phyloP scores from a whole-genome alignment of 2,329 filamentous ascomycete species.

The Dothideomycetes sp. region DNA sequence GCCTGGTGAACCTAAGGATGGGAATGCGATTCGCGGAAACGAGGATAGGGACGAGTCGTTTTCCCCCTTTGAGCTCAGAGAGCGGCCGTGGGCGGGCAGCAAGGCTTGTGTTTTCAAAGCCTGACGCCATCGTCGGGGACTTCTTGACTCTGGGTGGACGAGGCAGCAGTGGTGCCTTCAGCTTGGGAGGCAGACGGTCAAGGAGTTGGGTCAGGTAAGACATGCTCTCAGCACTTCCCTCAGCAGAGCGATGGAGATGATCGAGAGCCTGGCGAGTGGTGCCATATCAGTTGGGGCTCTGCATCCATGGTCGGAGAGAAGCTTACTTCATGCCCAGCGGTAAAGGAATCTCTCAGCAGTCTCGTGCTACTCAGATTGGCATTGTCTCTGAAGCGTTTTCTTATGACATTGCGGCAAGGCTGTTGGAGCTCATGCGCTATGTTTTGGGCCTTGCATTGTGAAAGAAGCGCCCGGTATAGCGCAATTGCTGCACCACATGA shows the following conservation, averaged over 20 bases:
- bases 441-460: conserved; percentile 27
- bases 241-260: conserved; percentile 18
- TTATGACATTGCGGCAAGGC: conserved; percentile 48
- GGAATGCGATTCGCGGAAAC: conserved; percentile 46
- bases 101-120: conserved; percentile 6
- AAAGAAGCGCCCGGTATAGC: conserved; percentile 60
- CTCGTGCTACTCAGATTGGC: conserved; percentile 45
- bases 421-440: conserved; percentile 40
- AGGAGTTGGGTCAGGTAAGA: neutral
- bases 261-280: conserved; percentile 24
- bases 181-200: neutral
- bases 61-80: conserved; percentile 20
- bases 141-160: neutral
- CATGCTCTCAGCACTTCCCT: no score
- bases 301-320: neutral
- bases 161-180: conserved; percentile 12
- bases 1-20: conserved; percentile 56
- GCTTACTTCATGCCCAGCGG: conserved; percentile 55
- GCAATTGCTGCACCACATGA: conserved; percentile 44
- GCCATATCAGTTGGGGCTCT: neutral
- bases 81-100: conserved; percentile 17
- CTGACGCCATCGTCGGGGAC: neutral
- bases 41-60: conserved; percentile 45
- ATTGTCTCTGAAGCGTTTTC: conserved; percentile 53
- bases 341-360: conserved; percentile 51